Percentiles rank a stretch among this genome's conserved stretches.
These are phyloP conservation scores for Cylindrodendrum hubeiense DNA, from an alignment of 2,329 filamentous ascomycete species.

Conservation along the genomic window DNA sequence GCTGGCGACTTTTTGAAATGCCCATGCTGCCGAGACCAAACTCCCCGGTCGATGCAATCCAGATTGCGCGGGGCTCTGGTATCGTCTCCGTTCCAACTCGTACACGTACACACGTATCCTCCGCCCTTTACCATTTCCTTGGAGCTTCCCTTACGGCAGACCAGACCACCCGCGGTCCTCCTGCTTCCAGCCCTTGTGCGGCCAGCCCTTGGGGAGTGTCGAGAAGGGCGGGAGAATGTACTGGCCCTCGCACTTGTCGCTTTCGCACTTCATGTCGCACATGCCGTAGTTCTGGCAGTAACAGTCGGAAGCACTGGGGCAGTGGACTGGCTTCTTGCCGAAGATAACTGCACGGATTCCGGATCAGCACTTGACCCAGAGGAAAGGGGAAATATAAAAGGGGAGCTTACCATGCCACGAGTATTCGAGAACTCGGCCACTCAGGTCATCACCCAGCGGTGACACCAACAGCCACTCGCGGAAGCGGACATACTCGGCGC, in stretches of 20 bases:
- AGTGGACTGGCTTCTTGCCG: conserved; percentile 68
- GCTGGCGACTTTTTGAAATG: conserved; percentile 21
- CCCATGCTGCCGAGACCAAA: conserved; percentile 7
- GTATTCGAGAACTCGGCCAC: conserved; percentile 73
- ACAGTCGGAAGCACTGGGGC: conserved; percentile 70
- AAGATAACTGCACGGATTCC: conserved; percentile 63
- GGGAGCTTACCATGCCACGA: conserved; percentile 70
- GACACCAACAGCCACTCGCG: conserved; percentile 72
- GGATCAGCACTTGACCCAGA: conserved; percentile 25
- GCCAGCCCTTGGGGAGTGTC: conserved; percentile 72
- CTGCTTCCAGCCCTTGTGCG: conserved; percentile 49
- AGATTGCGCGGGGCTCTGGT: conserved; percentile 10
- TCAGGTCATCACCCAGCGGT: conserved; percentile 64
- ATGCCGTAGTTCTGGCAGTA: conserved; percentile 77
- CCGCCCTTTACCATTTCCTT: background rate
- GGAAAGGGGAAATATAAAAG: conserved; percentile 40
- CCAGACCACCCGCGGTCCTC: conserved; percentile 44
- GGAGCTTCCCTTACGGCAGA: conserved; percentile 30
- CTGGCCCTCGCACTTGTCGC: conserved; percentile 64
- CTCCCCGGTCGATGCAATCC: conserved; percentile 12
- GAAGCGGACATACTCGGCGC: conserved; percentile 66
- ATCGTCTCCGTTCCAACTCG: conserved; percentile 23
- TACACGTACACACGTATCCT: conserved; percentile 20
- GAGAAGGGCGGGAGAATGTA: conserved; percentile 71
- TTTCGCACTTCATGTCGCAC: conserved; percentile 60